Conservation (phyloP, 129 eudicot species). For the Lactuca sativa region DNA sequence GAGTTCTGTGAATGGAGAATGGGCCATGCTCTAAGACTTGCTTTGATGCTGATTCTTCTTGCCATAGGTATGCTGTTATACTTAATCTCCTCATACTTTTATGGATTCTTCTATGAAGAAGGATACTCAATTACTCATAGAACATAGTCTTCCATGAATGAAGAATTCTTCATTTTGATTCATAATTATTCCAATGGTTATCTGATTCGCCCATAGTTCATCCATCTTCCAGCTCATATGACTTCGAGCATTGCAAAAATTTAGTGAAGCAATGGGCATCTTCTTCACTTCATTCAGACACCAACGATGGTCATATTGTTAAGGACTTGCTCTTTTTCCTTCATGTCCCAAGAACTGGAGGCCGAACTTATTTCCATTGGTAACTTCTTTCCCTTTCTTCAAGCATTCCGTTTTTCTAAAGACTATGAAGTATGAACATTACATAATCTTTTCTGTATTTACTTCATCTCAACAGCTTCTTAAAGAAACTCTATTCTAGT, state of each 20-base stretch:
- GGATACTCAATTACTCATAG: background rate
- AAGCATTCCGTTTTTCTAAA: background rate
- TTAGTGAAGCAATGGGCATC: conserved; percentile 80
- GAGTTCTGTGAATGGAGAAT: conserved; percentile 36
- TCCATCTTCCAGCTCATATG: conserved; percentile 40
- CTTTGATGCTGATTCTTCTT: conserved; percentile 43
- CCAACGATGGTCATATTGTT: conserved; percentile 60
- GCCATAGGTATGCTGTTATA: conserved; percentile 31
- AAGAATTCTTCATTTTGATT: background rate
- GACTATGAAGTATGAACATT: background rate
- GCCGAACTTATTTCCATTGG: conserved; percentile 92
- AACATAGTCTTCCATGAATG: no score
- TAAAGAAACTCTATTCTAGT: conserved; percentile 71
- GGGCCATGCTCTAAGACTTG: conserved; percentile 33
- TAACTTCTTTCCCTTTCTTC: conserved; percentile 15
- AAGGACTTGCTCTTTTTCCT: conserved; percentile 83
- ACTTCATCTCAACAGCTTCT: conserved; percentile 46
- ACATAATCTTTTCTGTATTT: background rate
- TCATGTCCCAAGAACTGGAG: conserved; percentile 96
- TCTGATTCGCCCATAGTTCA: conserved; percentile 37
- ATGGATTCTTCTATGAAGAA: background rate
- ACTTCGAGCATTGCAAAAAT: conserved; percentile 56
- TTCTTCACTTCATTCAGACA: conserved; percentile 53
- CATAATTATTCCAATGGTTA: conserved; percentile 2
- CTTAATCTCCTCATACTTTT: conserved; percentile 8